Conservation (phyloP, 768 basidiomycete species). For the Dentipellis fragilis region DNA sequence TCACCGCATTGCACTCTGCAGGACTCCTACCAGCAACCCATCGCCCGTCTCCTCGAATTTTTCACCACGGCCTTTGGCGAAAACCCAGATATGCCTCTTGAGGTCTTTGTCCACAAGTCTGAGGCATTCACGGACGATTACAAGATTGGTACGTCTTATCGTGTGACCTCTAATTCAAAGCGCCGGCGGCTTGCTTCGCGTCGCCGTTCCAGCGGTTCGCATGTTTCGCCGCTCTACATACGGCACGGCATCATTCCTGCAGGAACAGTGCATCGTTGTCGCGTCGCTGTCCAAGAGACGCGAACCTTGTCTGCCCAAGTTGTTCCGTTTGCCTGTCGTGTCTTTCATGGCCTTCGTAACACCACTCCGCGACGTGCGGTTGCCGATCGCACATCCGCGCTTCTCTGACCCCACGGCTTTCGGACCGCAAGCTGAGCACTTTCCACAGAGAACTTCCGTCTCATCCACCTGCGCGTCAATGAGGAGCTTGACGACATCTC, state of each 20-base stretch:
- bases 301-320: neutral
- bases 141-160: slow-evolving; percentile 55
- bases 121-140: slow-evolving; percentile 89
- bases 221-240: no score
- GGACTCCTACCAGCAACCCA: slow-evolving; percentile 80
- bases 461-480: slow-evolving; percentile 78
- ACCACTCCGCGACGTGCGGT: neutral
- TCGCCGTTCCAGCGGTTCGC: neutral
- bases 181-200: slow-evolving; percentile 1
- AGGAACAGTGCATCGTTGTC: neutral
- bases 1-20: slow-evolving; percentile 19
- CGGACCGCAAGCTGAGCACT: neutral
- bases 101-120: slow-evolving; percentile 93
- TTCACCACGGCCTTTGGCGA: slow-evolving; percentile 67
- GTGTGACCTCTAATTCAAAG: slow-evolving; percentile 3
- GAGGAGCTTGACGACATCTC: slow-evolving; percentile 74
- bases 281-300: neutral
- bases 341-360: neutral
- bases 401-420: neutral
- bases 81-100: slow-evolving; percentile 70
- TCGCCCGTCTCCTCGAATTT: slow-evolving; percentile 73
- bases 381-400: neutral
- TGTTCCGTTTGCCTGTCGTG: neutral
- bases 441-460: slow-evolving; percentile 72
- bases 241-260: no score